These are phyloP conservation scores for Auricularia heimuer DNA, from an alignment of 768 basidiomycete genomes.

Conservation along the genomic window DNA sequence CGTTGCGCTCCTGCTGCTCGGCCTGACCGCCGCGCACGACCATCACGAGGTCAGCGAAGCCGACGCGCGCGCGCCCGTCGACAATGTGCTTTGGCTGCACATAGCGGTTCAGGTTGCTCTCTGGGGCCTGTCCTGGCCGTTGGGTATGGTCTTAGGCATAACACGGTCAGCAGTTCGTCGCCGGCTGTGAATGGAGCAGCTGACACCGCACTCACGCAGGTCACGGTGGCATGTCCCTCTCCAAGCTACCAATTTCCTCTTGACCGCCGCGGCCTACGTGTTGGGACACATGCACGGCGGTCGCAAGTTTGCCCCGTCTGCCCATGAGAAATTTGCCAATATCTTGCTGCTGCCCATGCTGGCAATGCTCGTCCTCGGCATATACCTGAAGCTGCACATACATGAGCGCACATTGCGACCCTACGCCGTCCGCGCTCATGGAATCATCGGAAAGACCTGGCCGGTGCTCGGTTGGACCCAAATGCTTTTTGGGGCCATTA, in stretches of 20 bases:
- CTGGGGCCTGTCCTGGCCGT: constrained; percentile 83
- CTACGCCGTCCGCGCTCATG: constrained; percentile 59
- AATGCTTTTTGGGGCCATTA: constrained; percentile 75
- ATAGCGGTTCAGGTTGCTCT: constrained; percentile 66
- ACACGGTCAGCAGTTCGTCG: constrained; percentile 17
- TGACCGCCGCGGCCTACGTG: constrained; percentile 65
- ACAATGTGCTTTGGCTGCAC: constrained; percentile 74
- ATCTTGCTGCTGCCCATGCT: constrained; percentile 56
- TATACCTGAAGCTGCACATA: constrained; percentile 89
- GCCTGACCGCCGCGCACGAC: constrained; percentile 42
- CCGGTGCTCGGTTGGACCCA: constrained; percentile 85
- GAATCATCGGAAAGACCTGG: constrained; percentile 72
- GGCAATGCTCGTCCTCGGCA: constrained; percentile 59
- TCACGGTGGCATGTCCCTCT: constrained; percentile 89
- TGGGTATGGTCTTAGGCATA: constrained; percentile 40
- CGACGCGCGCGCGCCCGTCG: constrained; percentile 53
- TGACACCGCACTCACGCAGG: constrained; percentile 51
- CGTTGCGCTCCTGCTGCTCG: constrained; percentile 23
- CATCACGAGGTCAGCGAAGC: constrained; percentile 58
- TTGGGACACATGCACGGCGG: constrained; percentile 86
- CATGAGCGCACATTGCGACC: constrained; percentile 67
- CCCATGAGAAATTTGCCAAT: constrained; percentile 61
- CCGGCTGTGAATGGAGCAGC: constrained; percentile 35
- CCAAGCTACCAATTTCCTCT: constrained; percentile 61
- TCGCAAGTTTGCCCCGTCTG: constrained; percentile 60